Percentiles rank a stretch among this genome's conserved stretches.
phyloP scores from a whole-genome alignment of 441 rosid genomes.

The Pelargonium citronellum region DNA sequence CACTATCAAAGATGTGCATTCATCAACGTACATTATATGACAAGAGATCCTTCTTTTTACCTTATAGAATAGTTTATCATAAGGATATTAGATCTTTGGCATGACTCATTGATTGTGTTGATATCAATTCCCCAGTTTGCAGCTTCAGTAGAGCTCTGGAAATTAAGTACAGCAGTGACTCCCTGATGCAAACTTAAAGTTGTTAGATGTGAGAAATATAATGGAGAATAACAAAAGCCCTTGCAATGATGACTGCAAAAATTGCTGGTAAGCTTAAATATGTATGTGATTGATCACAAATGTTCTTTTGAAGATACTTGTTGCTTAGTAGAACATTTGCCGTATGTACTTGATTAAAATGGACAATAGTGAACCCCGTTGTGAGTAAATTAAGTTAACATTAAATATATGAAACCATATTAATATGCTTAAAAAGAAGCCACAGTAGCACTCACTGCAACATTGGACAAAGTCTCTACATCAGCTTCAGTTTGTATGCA shows the following conservation, averaged over 20 bases:
- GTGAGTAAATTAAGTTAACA: neutral
- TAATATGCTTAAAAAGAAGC: neutral
- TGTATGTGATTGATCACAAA: neutral
- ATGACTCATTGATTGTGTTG: conserved; percentile 57
- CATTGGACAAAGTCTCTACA: conserved; percentile 50
- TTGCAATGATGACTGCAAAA: neutral
- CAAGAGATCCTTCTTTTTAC: conserved; percentile 28
- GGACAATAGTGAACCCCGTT: neutral
- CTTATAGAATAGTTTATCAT: conserved; percentile 85
- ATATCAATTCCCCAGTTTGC: conserved; percentile 76
- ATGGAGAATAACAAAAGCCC: conserved; percentile 11
- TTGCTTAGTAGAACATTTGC: neutral
- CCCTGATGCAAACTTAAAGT: conserved; percentile 46
- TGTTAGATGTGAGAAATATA: conserved; percentile 19
- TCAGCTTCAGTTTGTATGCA: conserved; percentile 78
- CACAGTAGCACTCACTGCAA: conserved; percentile 41
- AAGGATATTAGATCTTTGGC: conserved; percentile 61
- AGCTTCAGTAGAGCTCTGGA: conserved; percentile 75
- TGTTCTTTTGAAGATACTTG: neutral
- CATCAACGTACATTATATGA: conserved; percentile 1
- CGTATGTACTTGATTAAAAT: neutral
- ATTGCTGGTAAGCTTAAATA: neutral
- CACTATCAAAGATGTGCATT: neutral
- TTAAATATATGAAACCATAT: neutral
- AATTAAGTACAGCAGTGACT: conserved; percentile 72